phyloP scores from a whole-genome alignment of 306 rosid species.

The Fragaria nilgerrensis region DNA sequence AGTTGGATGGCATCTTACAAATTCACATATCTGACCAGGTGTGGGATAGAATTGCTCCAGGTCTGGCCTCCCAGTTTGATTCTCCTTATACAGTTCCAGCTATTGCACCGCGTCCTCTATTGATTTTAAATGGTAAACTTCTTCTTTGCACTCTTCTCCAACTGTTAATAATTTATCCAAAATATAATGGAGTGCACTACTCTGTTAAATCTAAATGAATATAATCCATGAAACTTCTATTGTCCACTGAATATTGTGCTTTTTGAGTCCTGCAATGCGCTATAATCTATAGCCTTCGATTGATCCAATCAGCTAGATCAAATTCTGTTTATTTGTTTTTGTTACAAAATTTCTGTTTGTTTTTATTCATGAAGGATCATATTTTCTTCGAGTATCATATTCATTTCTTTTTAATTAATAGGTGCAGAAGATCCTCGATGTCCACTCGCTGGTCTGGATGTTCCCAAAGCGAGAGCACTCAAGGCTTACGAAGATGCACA shows the following conservation, averaged over 20 bases:
- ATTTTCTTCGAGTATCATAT: conserved; percentile 15
- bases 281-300: background rate
- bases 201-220: background rate
- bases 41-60: conserved; percentile 94
- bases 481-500: conserved; percentile 42
- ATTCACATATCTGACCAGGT: conserved; percentile 51
- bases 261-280: background rate
- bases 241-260: background rate
- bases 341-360: background rate
- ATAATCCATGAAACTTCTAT: background rate
- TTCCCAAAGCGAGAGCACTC: conserved; percentile 35
- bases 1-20: conserved; percentile 15
- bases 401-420: conserved; percentile 23
- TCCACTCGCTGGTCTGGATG: conserved; percentile 58
- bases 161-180: background rate
- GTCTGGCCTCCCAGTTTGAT: conserved; percentile 73
- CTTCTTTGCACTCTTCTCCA: conserved; percentile 2
- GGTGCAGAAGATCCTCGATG: conserved; percentile 90
- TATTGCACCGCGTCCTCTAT: conserved; percentile 78
- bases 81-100: conserved; percentile 63
- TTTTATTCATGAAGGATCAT: conserved; percentile 16
- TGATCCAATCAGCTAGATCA: conserved; percentile 14
- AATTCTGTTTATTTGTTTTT: too few species aligned
- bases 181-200: conserved; percentile 12
- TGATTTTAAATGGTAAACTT: conserved; percentile 66